Base-by-base conservation (phyloP, 495 filamentous ascomycete species). In the Penicillium herquei region DNA sequence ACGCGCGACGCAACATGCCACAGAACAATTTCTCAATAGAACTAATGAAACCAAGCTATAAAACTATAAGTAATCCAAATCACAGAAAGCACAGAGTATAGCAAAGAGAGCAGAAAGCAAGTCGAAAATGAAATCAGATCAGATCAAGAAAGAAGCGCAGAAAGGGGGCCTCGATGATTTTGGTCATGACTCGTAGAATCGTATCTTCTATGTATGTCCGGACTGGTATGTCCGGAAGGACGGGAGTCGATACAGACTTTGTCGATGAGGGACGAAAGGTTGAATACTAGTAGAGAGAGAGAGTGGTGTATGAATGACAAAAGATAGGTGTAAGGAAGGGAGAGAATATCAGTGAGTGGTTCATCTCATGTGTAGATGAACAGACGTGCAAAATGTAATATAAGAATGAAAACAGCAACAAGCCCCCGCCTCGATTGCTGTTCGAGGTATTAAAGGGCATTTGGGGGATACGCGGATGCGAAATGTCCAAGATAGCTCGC, bases 141-240 rank as follows among this genome's bases (percentile, higher is more conserved):
- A 49, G 46, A 49, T 49, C 46, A 49, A 49, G 14, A 13, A 34
- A 33, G 31, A 13, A 55, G 21, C 17, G 10, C 42, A 30, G 37
- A 52, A 52, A 51, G 11, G 48, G 54, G 59, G 17, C 52, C 59
- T 63, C 49, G 47, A 51, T 63, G 54, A 58, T 52, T 65, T 58
- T 65, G 48, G 49, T 68, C 65, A 34, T 68, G 59, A 57, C 62
- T 68, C 65, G 53, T 68, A 57, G 42, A 63, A 58, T 68, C 65
- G 57, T 65, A 57, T 52, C 62, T 63, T 65, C 62, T 65, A 63
- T 66, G 51, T 63, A 65, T 65, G 52, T 58, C 59, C 51, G 45
- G 46, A 61, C 43, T 21, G 6, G 13, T 9, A 18, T 37, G 21
- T 45, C 41, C 43, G 52, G 31, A 30, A 34, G 17, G 44, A 34